These are phyloP conservation scores for Pythium pyrilobum DNA, from an alignment of 352 stramenopile genomes.

Conservation along the genomic window DNA sequence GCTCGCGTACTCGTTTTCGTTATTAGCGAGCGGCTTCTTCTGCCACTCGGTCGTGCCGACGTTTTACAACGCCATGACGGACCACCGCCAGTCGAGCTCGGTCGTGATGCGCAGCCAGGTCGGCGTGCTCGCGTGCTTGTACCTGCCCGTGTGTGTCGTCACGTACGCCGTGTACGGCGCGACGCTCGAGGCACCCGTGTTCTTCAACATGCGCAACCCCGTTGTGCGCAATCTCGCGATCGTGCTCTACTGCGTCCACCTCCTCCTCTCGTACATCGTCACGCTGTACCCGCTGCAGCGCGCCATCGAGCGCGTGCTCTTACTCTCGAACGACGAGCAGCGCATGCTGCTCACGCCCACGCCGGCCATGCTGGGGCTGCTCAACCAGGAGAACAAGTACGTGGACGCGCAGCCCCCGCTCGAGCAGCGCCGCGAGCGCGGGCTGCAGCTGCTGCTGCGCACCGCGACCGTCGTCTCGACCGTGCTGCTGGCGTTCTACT, in stretches of 20 bases:
- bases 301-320: slow-evolving; percentile 51
- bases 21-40: slow-evolving; percentile 62
- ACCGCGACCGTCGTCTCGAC: slow-evolving; percentile 46
- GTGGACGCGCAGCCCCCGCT: background rate
- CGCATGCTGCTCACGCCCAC: background rate
- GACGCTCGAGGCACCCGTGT: slow-evolving; percentile 68
- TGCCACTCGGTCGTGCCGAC: slow-evolving; percentile 67
- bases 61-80: slow-evolving; percentile 69
- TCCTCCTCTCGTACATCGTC: slow-evolving; percentile 66
- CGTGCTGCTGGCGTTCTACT: slow-evolving; percentile 44
- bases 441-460: slow-evolving; percentile 42
- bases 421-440: slow-evolving; percentile 3
- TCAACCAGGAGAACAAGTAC: slow-evolving; percentile 1
- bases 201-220: slow-evolving; percentile 81
- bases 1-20: slow-evolving; percentile 67
- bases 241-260: slow-evolving; percentile 69
- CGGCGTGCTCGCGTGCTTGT: slow-evolving; percentile 44
- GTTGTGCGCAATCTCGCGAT: slow-evolving; percentile 68
- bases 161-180: slow-evolving; percentile 73
- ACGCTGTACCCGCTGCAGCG: slow-evolving; percentile 66
- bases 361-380: slow-evolving; percentile 5
- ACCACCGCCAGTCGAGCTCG: slow-evolving; percentile 43
- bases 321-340: slow-evolving; percentile 17
- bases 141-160: slow-evolving; percentile 70
- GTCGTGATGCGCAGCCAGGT: slow-evolving; percentile 51